These are phyloP conservation scores for Aristolochia fimbriata DNA, from an alignment of 164 flowering plant species.

Conservation along the genomic window DNA sequence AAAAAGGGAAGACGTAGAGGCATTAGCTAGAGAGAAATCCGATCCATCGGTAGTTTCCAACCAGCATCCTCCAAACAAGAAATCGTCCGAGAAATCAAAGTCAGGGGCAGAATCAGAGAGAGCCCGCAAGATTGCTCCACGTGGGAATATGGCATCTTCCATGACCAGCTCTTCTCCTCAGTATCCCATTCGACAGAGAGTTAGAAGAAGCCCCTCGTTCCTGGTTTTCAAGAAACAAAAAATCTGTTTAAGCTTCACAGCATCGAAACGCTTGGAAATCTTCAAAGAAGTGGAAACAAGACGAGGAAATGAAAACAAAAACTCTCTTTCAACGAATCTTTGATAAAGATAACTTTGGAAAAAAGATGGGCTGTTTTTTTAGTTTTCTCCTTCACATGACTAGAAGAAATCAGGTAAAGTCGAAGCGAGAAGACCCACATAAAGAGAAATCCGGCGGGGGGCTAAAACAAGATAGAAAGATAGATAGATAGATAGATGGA, in stretches of 20 bases:
- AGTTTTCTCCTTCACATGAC: not conserved
- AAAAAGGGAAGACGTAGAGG: constrained; percentile 26
- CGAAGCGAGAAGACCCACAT: not conserved
- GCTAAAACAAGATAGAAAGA: not conserved
- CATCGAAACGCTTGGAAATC: not conserved
- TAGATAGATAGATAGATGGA: too few species aligned
- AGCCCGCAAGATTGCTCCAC: constrained; percentile 23
- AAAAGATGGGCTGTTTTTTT: not conserved
- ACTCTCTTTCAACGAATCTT: too few species aligned
- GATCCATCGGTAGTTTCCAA: constrained; percentile 50
- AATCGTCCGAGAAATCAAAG: constrained; percentile 57
- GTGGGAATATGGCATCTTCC: constrained; percentile 43
- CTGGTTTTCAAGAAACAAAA: not conserved
- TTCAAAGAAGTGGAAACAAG: not conserved
- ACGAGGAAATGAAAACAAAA: not conserved
- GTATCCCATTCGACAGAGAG: constrained; percentile 3
- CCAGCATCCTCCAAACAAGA: constrained; percentile 75
- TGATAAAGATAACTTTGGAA: too few species aligned
- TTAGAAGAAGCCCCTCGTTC: not conserved
- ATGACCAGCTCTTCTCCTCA: constrained; percentile 25
- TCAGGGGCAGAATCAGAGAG: constrained; percentile 18
- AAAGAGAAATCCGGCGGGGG: not conserved
- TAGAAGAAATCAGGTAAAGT: not conserved
- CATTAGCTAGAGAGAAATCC: constrained; percentile 35
- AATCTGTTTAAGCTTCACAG: constrained; percentile 1